Conservation (phyloP, 345 rosid genomes). For the Reutealis trisperma region DNA sequence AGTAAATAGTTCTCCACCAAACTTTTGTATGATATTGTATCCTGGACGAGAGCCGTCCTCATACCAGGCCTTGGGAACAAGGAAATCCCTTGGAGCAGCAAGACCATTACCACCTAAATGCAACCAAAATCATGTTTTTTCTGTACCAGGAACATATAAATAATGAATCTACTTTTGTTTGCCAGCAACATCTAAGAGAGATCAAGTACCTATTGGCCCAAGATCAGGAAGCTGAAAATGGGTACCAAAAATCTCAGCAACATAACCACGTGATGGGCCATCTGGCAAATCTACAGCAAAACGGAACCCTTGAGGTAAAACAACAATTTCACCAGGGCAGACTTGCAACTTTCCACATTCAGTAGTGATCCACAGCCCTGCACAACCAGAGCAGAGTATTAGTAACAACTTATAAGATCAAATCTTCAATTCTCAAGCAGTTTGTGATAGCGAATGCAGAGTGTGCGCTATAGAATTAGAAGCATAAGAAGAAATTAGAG, state of each 20-base stretch:
- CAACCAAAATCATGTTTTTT: conserved; percentile 17
- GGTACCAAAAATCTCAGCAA: conserved; percentile 83
- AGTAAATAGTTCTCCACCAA: conserved; percentile 81
- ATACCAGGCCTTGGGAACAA: conserved; percentile 83
- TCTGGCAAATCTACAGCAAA: conserved; percentile 69
- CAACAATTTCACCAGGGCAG: conserved; percentile 82
- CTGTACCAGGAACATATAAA: not conserved
- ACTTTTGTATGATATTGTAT: conserved; percentile 75
- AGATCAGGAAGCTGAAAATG: conserved; percentile 99
- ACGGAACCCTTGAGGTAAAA: conserved; percentile 91
- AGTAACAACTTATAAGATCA: conserved; percentile 9
- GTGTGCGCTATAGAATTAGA: not conserved
- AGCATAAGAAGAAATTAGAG: not conserved
- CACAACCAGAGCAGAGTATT: conserved; percentile 16
- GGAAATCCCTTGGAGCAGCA: conserved; percentile 90
- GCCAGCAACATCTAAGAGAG: conserved; percentile 12
- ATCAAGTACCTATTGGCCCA: conserved; percentile 86
- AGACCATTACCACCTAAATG: conserved; percentile 91
- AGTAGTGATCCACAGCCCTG: conserved; percentile 87
- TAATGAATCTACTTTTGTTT: not conserved
- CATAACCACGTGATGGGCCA: conserved; percentile 93
- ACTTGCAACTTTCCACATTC: conserved; percentile 89
- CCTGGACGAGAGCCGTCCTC: conserved; percentile 67
- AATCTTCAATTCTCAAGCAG: not conserved
- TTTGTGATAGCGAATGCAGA: not conserved